A percentile compares a stretch with the other conserved stretches of the same genome.
phyloP scores from a whole-genome alignment of 2,329 filamentous ascomycete genomes.

The Coniochaeta prunicola region DNA sequence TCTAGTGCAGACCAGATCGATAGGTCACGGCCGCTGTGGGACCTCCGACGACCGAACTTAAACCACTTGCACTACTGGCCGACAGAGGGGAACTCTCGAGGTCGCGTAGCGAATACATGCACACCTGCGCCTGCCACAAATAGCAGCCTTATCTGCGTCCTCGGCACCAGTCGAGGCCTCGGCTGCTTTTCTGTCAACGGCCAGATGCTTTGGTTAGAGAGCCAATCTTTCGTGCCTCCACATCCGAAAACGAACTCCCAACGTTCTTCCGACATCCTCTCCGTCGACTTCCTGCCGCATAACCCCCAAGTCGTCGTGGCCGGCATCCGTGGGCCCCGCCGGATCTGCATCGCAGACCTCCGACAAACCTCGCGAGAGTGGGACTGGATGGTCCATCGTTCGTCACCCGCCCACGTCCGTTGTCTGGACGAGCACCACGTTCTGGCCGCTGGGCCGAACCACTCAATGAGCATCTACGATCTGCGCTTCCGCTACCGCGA shows the following conservation, averaged over 20 bases:
- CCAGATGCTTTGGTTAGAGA: conserved; percentile 24
- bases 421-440: conserved; percentile 41
- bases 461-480: conserved; percentile 49
- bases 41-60: not conserved
- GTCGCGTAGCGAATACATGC: conserved; percentile 32
- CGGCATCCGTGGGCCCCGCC: conserved; percentile 38
- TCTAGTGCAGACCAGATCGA: conserved; percentile 16
- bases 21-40: conserved; percentile 14
- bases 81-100: not conserved
- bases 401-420: conserved; percentile 36
- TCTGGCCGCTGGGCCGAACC: conserved; percentile 43
- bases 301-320: conserved; percentile 40
- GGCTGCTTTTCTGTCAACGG: not conserved
- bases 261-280: conserved; percentile 31
- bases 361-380: conserved; percentile 19
- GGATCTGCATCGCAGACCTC: conserved; percentile 38
- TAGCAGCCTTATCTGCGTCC: conserved; percentile 33
- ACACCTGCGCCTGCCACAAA: conserved; percentile 29
- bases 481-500: conserved; percentile 31
- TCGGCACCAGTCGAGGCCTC: conserved; percentile 43
- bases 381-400: conserved; percentile 21
- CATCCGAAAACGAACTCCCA: conserved; percentile 3
- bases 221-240: conserved; percentile 6
- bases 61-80: not conserved
- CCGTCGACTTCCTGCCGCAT: conserved; percentile 37